Evolutionary conservation across 495 filamentous ascomycete genomes (phyloP), one percentile per base, ranked within the genome.

Genomic region (Elaphomyces granulatus): DNA sequence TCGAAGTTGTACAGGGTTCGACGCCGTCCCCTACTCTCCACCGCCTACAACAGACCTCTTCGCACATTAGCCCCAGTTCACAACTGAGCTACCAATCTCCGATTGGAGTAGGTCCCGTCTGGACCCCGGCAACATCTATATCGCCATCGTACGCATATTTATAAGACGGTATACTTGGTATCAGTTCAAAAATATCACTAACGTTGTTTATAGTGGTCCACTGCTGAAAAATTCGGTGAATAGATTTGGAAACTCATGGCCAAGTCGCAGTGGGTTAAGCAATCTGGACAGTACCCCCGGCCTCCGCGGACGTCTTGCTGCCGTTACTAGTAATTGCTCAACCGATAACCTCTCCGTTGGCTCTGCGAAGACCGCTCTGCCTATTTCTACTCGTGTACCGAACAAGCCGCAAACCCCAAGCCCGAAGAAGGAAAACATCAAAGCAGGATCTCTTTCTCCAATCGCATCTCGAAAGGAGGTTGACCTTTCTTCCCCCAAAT

Each of bases 51-150:
- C 61, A 59, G 37, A 43, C 45, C 4, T 39, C 41, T 18, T 52
- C 53, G 18, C 58, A 63, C 40, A 43, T 61, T 32, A 64, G 63
- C 32, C 60, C 64, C 15, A 53, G 48, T 20, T 67, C 64, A 10
- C 62, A 64, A 47, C 47, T 54, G 23, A 68, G 60, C 45, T 58
- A 58, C 33, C 51, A 51, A 15, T 68, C 63, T 35, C 60, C 63
- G 20, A 53, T 49, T n/a, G 61, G 55, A 18, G 45, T 59, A 15
- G 58, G 56, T 40, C 45, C 59, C 17, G 54, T 58, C 42, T 70
- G 61, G 57, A 70, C 66, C 32, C 67, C 66, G 7, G 63, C 63
- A 18, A 65, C 66, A n/a, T 65, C 66, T 1, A 63, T 69, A 21
- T 69, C 65, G 14, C 64, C 66, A 37, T 56, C 60, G 66, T 68